These are phyloP conservation scores for Lactarius sanguifluus DNA, from an alignment of 768 basidiomycete genomes.

Conservation along the genomic window DNA sequence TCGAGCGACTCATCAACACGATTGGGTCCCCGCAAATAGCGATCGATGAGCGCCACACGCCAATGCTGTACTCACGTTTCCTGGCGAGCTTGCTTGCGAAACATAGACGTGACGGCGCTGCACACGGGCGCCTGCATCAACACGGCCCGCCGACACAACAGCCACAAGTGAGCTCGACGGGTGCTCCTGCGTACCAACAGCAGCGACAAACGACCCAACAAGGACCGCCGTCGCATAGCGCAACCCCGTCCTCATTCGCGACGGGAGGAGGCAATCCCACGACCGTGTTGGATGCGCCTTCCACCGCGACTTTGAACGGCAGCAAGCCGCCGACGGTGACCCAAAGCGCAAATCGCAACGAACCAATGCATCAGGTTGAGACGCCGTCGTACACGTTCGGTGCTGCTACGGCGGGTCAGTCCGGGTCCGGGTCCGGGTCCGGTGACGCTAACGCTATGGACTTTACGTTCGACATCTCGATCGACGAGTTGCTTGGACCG, in stretches of 20 bases:
- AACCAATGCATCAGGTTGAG: conserved; percentile 10
- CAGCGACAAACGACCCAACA: not conserved
- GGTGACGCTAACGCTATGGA: conserved; percentile 5
- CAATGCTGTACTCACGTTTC: conserved; percentile 78
- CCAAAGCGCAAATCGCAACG: not conserved
- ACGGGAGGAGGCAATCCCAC: conserved; percentile 7
- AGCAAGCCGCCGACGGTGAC: not conserved
- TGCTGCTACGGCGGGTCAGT: not conserved
- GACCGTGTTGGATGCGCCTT: not conserved
- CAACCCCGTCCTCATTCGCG: not conserved
- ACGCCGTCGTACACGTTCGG: conserved; percentile 19
- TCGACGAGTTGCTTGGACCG: conserved; percentile 60
- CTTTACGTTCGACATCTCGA: conserved; percentile 26
- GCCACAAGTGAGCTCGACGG: conserved; percentile 1
- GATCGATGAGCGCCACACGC: conserved; percentile 79
- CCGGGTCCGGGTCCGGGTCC: not conserved
- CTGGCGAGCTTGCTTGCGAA: conserved; percentile 66
- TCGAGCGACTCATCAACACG: conserved; percentile 65
- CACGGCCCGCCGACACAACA: conserved; percentile 27
- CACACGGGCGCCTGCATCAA: conserved; percentile 19
- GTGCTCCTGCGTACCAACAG: conserved; percentile 13
- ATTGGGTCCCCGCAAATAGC: conserved; percentile 69
- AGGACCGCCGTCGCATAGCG: not conserved
- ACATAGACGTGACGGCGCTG: conserved; percentile 34
- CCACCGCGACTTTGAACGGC: not conserved